A percentile compares a stretch with the other conserved stretches of the same genome.
Evolutionary conservation across 768 basidiomycete genomes (phyloP).

Genomic region (Amanita inopinata): DNA sequence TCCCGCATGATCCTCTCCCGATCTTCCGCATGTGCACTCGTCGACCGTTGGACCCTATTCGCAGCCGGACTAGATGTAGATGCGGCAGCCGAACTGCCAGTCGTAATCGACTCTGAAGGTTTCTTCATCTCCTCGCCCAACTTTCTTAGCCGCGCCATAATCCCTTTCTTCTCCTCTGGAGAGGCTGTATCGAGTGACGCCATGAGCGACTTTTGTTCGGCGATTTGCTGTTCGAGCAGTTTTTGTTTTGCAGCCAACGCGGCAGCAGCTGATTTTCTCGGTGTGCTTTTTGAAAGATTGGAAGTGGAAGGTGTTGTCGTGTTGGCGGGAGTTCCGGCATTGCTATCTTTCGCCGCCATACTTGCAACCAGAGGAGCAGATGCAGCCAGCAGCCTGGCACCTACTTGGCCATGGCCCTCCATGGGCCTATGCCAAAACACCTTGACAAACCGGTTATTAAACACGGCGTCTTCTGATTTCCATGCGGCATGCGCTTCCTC

Average conservation of each 20-base stretch:
- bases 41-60: constrained; percentile 14
- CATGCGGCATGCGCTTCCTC: constrained; percentile 82
- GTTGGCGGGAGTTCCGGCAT: constrained; percentile 12
- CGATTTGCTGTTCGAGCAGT: constrained; percentile 70
- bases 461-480: constrained; percentile 92
- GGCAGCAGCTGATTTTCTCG: no score
- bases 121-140: constrained; percentile 73
- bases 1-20: constrained; percentile 51
- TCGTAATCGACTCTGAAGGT: constrained; percentile 18
- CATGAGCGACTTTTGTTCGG: constrained; percentile 85
- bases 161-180: constrained; percentile 65
- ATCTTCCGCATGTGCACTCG: constrained; percentile 22
- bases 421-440: constrained; percentile 92
- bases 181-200: constrained; percentile 52
- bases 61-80: constrained; percentile 16
- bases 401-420: constrained; percentile 81
- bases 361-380: constrained; percentile 71
- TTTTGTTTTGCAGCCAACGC: constrained; percentile 68
- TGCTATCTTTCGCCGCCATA: constrained; percentile 30
- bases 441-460: constrained; percentile 90
- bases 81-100: constrained; percentile 20
- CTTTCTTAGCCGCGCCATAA: constrained; percentile 68
- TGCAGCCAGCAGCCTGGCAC: constrained; percentile 70
- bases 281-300: no score
- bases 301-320: constrained; percentile 13